Evolutionary conservation across 305 asterid species (phyloP), one percentile per base, ranked within the genome.

Genomic region (Solanum hybrid): DNA sequence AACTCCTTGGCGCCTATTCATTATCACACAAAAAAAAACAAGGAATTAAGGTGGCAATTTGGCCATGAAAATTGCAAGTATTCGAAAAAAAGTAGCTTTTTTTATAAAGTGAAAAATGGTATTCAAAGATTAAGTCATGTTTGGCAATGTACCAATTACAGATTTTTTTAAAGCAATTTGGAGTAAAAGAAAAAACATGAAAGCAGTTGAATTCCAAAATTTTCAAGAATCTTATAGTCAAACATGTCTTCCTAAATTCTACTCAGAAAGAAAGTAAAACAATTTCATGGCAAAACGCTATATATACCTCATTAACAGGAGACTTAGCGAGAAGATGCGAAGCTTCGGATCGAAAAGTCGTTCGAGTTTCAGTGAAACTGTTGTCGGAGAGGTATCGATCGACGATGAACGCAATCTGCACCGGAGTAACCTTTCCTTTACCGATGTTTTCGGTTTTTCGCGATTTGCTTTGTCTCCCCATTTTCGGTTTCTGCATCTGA

Each of bases 351-450:
- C 85, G 57, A 8, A 78, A 78, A 78, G 57, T 78, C 0, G 85
- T 2, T 3, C 85, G 96, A 5, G 98, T 90, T 35, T 91, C 91
- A 33, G 90, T 46, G 84, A 80, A 96, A 34, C 75, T 88, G 91
- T 94, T 97, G 92, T 97, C 99, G 33, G 93, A 91, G 74, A 97
- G 97, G 90, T 97, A 97, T 0, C 99, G 98, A n/a, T 97, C 99
- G n/a, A 97, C 99, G 90, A 97, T 94, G 95, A 96, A 97, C 0
- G 99, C 99, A 3, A 96, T 89, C 93, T 97, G 99, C 35, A 94
- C 94, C 2, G 98, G 97, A 5, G 98, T 96, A 8, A 97, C 96
- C 51, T 96, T 94, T 67, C 99, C 99, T 89, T 95, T 95, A 11
- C 98, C 99, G 1, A 95, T 87, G 24, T 78, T 89, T 29, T 95